phyloP scores from a whole-genome alignment of 2,329 filamentous ascomycete species.

The Passalora sequoiae region DNA sequence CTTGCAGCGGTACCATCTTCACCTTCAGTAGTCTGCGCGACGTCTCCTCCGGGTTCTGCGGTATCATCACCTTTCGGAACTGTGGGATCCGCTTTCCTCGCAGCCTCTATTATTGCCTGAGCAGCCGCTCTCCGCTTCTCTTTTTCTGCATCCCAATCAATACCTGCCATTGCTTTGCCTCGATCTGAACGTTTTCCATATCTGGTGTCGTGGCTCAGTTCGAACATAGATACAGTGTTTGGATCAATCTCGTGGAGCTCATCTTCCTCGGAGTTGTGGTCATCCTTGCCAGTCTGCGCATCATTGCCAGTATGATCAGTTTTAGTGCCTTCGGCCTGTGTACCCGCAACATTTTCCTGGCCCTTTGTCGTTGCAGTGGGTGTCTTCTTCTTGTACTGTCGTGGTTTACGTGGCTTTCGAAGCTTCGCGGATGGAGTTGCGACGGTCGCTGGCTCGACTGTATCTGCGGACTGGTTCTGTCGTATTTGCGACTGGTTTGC shows the following conservation, averaged over 20 bases:
- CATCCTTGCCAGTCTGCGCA: background rate
- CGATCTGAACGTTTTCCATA: slow-evolving; percentile 67
- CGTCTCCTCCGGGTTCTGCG: slow-evolving; percentile 9
- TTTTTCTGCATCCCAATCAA: slow-evolving; percentile 53
- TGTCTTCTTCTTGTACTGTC: slow-evolving; percentile 10
- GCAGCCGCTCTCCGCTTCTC: slow-evolving; percentile 37
- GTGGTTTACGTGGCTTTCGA: slow-evolving; percentile 3
- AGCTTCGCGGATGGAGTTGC: slow-evolving; percentile 4
- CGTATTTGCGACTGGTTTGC: too few relatives aligned
- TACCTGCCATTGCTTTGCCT: slow-evolving; percentile 65
- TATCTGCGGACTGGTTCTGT: too few relatives aligned
- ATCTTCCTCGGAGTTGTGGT: slow-evolving; percentile 27
- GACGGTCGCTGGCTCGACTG: slow-evolving; percentile 1
- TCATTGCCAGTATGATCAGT: background rate
- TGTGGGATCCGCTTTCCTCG: slow-evolving; percentile 2
- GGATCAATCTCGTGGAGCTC: slow-evolving; percentile 53
- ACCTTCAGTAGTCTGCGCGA: slow-evolving; percentile 21
- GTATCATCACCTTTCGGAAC: slow-evolving; percentile 2
- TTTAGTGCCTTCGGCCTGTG: slow-evolving; percentile 2
- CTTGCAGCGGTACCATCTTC: slow-evolving; percentile 12
- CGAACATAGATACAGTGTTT: slow-evolving; percentile 63
- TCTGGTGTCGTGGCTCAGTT: slow-evolving; percentile 58
- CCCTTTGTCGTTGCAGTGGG: background rate
- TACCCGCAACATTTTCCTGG: background rate
- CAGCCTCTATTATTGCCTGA: slow-evolving; percentile 25